phyloP scores from a whole-genome alignment of 305 asterid species.

The Striga hermonthica region DNA sequence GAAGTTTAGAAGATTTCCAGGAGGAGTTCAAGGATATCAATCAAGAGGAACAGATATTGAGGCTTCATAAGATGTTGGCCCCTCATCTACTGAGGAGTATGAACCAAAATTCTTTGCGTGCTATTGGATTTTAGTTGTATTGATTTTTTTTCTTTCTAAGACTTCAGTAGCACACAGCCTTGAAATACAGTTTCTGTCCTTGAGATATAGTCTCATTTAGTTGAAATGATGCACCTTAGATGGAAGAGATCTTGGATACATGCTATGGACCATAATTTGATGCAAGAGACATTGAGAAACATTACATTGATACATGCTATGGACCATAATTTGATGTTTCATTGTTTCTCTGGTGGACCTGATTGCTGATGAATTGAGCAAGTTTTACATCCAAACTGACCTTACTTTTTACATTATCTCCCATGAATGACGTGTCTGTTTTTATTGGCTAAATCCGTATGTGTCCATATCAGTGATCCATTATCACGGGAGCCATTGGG shows the following conservation, averaged over 20 bases:
- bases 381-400: constrained; percentile 19
- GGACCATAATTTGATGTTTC: constrained; percentile 23
- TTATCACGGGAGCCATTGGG: constrained; percentile 29
- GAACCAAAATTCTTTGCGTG: constrained; percentile 36
- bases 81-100: constrained; percentile 97
- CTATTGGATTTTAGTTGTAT: constrained; percentile 27
- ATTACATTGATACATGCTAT: constrained; percentile 11
- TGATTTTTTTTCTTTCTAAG: background rate
- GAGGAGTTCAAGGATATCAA: constrained; percentile 96
- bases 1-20: constrained; percentile 92
- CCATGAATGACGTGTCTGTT: constrained; percentile 6
- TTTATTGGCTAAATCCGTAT: constrained; percentile 14
- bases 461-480: constrained; percentile 10
- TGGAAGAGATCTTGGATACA: constrained; percentile 14
- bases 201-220: constrained; percentile 17
- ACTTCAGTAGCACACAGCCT: constrained; percentile 8
- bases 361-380: constrained; percentile 14
- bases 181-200: constrained; percentile 7
- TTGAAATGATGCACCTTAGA: constrained; percentile 27
- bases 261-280: constrained; percentile 22
- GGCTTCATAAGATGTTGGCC: constrained; percentile 96
- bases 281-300: constrained; percentile 12
- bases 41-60: constrained; percentile 94
- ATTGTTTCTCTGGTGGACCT: constrained; percentile 2
- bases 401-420: constrained; percentile 1